Percentiles rank a stretch among this genome's conserved stretches.
These are phyloP conservation scores for Eucalyptus marginata DNA, from an alignment of 345 rosid genomes.

Conservation along the genomic window DNA sequence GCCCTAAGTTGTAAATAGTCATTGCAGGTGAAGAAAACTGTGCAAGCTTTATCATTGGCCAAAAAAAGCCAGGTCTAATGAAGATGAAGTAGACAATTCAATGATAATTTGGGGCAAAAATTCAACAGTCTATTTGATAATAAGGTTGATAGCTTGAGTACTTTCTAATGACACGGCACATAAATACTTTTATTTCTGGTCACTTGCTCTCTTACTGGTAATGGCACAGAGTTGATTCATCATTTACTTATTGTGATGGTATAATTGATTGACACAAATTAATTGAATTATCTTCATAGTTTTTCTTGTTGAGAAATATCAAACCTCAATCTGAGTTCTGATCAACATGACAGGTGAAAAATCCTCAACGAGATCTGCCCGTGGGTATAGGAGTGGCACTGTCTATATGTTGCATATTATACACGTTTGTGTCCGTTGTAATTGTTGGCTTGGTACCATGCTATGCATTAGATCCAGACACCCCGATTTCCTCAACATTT, in stretches of 20 bases:
- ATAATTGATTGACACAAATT: background rate
- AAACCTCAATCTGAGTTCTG: background rate
- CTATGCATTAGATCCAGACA: constrained; percentile 92
- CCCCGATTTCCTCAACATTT: constrained; percentile 95
- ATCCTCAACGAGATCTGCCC: constrained; percentile 94
- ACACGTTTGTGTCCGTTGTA: constrained; percentile 86
- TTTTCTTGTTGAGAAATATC: background rate
- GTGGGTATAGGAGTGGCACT: constrained; percentile 80
- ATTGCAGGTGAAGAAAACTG: background rate
- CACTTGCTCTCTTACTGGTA: background rate
- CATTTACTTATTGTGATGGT: background rate
- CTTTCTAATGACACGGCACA: background rate
- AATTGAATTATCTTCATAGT: background rate
- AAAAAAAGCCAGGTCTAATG: background rate
- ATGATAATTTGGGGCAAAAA: background rate
- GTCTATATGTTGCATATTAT: constrained; percentile 69
- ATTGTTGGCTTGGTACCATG: constrained; percentile 93
- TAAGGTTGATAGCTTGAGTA: background rate
- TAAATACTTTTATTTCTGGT: background rate
- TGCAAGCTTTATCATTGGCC: background rate
- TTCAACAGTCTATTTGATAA: background rate
- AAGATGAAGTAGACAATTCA: background rate
- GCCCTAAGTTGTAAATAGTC: background rate
- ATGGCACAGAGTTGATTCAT: background rate
- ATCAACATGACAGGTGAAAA: constrained; percentile 60